Percentiles rank a stretch among this genome's conserved stretches.
Conservation (phyloP, 768 basidiomycete genomes). For the Trametes sanguinea region DNA sequence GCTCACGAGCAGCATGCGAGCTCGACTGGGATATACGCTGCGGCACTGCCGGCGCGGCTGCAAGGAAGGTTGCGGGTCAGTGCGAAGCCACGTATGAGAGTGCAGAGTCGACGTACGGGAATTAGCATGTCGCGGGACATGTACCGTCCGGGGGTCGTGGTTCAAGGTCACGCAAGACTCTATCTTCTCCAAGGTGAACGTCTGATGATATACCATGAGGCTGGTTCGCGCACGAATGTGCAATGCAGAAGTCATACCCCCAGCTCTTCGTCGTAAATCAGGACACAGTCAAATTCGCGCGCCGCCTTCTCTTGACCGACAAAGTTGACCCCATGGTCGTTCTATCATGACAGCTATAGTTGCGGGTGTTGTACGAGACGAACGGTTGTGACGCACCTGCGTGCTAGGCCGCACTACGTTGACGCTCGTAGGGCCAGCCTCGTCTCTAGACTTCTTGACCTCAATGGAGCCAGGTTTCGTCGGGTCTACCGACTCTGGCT, state of each 20-base stretch:
- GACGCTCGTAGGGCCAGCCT: constrained; percentile 42
- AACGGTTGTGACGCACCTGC: constrained; percentile 47
- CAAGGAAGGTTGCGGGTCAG: not conserved
- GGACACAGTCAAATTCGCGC: constrained; percentile 73
- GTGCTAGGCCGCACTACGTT: constrained; percentile 65
- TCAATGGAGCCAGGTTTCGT: constrained; percentile 67
- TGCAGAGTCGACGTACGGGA: constrained; percentile 30
- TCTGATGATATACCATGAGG: constrained; percentile 42
- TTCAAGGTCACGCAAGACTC: constrained; percentile 63
- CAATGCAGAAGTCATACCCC: constrained; percentile 47
- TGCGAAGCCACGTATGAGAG: no score
- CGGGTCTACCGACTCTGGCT: constrained; percentile 68
- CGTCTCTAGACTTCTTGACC: constrained; percentile 55
- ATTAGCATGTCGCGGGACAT: constrained; percentile 28
- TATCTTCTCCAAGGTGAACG: constrained; percentile 73
- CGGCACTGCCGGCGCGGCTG: constrained; percentile 22
- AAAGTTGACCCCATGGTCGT: constrained; percentile 51
- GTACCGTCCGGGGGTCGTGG: constrained; percentile 48
- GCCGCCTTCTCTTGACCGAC: constrained; percentile 57
- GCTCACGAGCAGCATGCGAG: not conserved
- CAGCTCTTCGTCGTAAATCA: constrained; percentile 77
- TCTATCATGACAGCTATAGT: not conserved
- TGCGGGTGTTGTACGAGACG: not conserved
- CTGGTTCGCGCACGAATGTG: not conserved
- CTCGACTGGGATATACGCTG: constrained; percentile 12